Evolutionary conservation across 441 rosid genomes (phyloP), one percentile per base, ranked within the genome.

Genomic region (Aleurites moluccanus): DNA sequence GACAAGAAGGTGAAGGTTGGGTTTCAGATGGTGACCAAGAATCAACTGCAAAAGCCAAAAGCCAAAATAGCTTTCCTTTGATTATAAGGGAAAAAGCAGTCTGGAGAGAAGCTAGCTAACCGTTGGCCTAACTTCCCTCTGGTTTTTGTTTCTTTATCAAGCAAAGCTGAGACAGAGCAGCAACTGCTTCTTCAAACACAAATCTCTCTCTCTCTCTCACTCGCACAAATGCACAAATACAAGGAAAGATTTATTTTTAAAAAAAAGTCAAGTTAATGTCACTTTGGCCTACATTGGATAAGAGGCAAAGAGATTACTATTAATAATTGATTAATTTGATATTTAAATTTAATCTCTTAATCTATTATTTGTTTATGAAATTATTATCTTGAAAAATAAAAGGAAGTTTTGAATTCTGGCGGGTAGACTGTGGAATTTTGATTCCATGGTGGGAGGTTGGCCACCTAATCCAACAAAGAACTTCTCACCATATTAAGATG

Each of bases 1-100:
- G 90, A 84, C 77, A 75, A 86, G 86, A 85, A 82, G 89, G 88
- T 83, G 88, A 82, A 77, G 78, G 85, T 85, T 85, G 96, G 92
- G 94, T 88, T 76, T 82, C 86, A 84, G 98, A 90, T 83, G 95
- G 95, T 87, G 97, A 94, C 98, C 97, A 84, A 88, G 84, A 88
- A 92, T 94, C 92, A 80, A 81, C 90, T 82, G 80, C 79, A 73
- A 49, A 82, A 76, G 73, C 56, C 55, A 78, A 68, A 49, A 27
- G 47, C 61, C 60, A 79, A 69, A 56, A 40, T 35, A 59, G 72
- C 80, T 27, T 88, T 85, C 83, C 93, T 92, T 90, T 65, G 85
- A 80, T 84, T 72, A 64, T 73, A 91, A 90, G 97, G 76, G 86
- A 89, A 81, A 30, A 60, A 67, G 62, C 64, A 83, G 81, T 78